Evolutionary conservation across 2,329 filamentous ascomycete genomes (phyloP).

Genomic region (Microcera coccophila): DNA sequence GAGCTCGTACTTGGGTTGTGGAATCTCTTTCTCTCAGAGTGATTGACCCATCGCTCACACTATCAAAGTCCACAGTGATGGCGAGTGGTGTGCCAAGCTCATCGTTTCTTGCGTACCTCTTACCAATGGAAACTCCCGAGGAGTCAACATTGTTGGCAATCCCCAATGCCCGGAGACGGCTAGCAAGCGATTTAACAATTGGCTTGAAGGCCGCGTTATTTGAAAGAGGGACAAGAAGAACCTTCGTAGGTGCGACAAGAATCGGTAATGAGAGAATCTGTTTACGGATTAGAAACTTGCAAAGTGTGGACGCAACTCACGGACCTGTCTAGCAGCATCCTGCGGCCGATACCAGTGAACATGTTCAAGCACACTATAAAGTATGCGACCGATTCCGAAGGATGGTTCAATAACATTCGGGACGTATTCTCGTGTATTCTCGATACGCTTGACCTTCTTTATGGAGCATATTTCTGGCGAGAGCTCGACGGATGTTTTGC

Average conservation of each 20-base stretch:
- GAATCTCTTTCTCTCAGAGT: constrained; percentile 86
- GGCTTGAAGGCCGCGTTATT: constrained; percentile 76
- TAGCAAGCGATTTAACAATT: constrained; percentile 67
- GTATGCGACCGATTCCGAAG: constrained; percentile 91
- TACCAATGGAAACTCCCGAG: constrained; percentile 87
- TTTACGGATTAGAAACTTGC: background rate
- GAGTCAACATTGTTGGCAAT: constrained; percentile 79
- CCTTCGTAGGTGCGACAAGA: constrained; percentile 86
- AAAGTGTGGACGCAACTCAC: constrained; percentile 61
- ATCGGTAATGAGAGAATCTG: constrained; percentile 53
- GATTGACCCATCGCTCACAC: constrained; percentile 75
- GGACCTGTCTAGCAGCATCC: constrained; percentile 64
- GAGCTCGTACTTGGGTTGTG: constrained; percentile 81
- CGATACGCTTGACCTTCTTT: constrained; percentile 71
- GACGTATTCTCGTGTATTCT: constrained; percentile 85
- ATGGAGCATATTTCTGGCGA: constrained; percentile 79
- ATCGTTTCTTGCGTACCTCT: constrained; percentile 91
- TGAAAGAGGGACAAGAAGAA: constrained; percentile 85
- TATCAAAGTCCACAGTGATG: constrained; percentile 92
- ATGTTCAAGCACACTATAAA: constrained; percentile 92
- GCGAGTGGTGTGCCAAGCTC: constrained; percentile 89
- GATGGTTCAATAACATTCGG: constrained; percentile 97
- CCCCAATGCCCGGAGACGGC: constrained; percentile 63
- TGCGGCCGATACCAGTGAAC: constrained; percentile 80
- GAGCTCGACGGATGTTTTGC: constrained; percentile 77